These are phyloP conservation scores for Bipolaris zeicola DNA, from an alignment of 2,329 filamentous ascomycete species.

Conservation along the genomic window DNA sequence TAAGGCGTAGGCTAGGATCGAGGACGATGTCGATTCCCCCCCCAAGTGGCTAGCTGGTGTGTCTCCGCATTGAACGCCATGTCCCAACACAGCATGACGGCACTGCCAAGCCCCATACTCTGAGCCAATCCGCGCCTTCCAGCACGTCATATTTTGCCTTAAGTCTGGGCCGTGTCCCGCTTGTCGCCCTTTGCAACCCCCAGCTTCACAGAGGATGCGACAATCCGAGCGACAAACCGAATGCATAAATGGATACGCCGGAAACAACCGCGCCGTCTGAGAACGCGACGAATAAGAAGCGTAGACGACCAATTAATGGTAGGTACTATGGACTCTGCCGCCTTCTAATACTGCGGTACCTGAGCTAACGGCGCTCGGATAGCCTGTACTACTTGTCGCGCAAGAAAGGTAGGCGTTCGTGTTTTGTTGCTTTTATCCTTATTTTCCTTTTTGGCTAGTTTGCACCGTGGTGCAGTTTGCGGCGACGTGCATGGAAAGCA, in stretches of 20 bases:
- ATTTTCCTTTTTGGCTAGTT: background rate
- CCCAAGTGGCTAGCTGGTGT: constrained; percentile 1
- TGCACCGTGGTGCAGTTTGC: background rate
- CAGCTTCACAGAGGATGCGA: constrained; percentile 13
- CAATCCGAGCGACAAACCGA: constrained; percentile 21
- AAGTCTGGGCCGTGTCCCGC: constrained; percentile 16
- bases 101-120: constrained; percentile 7
- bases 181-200: constrained; percentile 13
- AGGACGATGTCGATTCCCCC: background rate
- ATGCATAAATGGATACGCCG: constrained; percentile 16
- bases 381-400: constrained; percentile 28
- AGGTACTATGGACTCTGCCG: constrained; percentile 3
- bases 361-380: constrained; percentile 10
- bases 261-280: constrained; percentile 16
- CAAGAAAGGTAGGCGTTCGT: constrained; percentile 20
- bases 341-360: background rate
- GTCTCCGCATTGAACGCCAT: background rate
- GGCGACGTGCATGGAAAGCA: background rate
- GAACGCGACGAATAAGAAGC: constrained; percentile 28
- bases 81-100: constrained; percentile 4
- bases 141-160: constrained; percentile 22
- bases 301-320: constrained; percentile 37
- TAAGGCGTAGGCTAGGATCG: background rate
- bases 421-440: background rate
- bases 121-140: constrained; percentile 13